Base-by-base conservation (phyloP, 2,329 filamentous ascomycete genomes). In the Pleurostoma richardsiae region DNA sequence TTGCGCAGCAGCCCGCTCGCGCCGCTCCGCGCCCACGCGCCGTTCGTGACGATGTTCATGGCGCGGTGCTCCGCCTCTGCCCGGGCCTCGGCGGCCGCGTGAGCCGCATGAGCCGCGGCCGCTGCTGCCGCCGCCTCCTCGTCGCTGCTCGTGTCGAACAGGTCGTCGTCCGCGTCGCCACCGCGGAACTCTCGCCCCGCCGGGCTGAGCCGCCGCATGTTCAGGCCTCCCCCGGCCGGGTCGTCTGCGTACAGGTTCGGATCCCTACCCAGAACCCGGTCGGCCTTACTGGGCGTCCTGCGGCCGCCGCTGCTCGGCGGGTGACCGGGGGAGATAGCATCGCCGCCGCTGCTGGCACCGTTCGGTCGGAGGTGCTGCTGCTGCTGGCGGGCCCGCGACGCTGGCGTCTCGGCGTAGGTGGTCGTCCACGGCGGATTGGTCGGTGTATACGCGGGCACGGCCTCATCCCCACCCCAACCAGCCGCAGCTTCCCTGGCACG, bases 401-500 rank as follows among this genome's bases (percentile, higher is more conserved):
- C 52, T 5, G 57, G 51, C 10, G 54, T 59, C 10, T 53, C 52
- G 10, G 51, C 45, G 33, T 8, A 36, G 33, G 33, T 36, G 40
- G 49, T 54, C 6, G 49, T 47, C 19, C 19, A 19, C 46, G 51
- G 56, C 53, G 46, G 62, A 56, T 45, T 56, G 49, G 57, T 56
- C 50, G 47, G 52, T 49, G 40, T 27, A 19, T 41, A 8, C 52
- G 47, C 40, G 45, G 50, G 52, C 52, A 42, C 30, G 30, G 48
- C 45, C 5, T 64, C 68, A 6, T 59, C 58, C 27, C 55, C 59
- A 31, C 85, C 85, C 84, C 85, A 88, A 31, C 85, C 85, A 10
- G 85, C 84, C 29, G 73, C 78, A 19, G 77, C 68, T 63, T 90
- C 86, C 46, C 85, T 71, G 49, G 75, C 71, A 42, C 77, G 73